Percentiles rank a stretch among this genome's conserved stretches.
Evolutionary conservation across 1,139 yeast species (phyloP).

Genomic region (Geotrichum reessii): DNA sequence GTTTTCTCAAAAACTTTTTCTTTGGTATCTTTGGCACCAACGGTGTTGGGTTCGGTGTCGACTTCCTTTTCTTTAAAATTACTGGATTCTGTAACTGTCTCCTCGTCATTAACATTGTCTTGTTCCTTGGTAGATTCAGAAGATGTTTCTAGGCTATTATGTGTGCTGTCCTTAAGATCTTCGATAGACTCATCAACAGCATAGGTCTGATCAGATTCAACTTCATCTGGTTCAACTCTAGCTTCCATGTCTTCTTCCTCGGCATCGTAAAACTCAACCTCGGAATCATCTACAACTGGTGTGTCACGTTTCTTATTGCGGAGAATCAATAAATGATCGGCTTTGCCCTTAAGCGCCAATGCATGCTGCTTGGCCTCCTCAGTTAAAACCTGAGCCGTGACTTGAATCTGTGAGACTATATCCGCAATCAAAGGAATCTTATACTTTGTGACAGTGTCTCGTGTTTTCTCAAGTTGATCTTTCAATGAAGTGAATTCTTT

Average conservation of each 20-base stretch:
- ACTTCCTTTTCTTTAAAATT: background rate
- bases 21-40: background rate
- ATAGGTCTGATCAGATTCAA: background rate
- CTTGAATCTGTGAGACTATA: conserved; percentile 52
- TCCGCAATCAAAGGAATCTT: conserved; percentile 49
- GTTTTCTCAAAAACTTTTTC: background rate
- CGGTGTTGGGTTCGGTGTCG: background rate
- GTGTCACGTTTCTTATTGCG: conserved; percentile 34
- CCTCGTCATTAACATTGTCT: background rate
- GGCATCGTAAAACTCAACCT: background rate
- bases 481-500: conserved; percentile 57
- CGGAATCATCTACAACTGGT: background rate
- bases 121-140: background rate
- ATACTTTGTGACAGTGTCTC: conserved; percentile 52
- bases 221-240: conserved; percentile 14
- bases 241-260: conserved; percentile 15
- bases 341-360: conserved; percentile 59
- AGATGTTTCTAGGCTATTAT: no score
- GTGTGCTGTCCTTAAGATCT: background rate
- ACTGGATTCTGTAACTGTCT: background rate
- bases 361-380: conserved; percentile 57
- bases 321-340: conserved; percentile 71
- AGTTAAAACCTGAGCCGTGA: conserved; percentile 53
- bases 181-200: background rate
- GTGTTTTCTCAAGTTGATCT: conserved; percentile 46